Evolutionary conservation across 192 early-diverging fungal species (phyloP).

Genomic region (Backusella tuberculispora): DNA sequence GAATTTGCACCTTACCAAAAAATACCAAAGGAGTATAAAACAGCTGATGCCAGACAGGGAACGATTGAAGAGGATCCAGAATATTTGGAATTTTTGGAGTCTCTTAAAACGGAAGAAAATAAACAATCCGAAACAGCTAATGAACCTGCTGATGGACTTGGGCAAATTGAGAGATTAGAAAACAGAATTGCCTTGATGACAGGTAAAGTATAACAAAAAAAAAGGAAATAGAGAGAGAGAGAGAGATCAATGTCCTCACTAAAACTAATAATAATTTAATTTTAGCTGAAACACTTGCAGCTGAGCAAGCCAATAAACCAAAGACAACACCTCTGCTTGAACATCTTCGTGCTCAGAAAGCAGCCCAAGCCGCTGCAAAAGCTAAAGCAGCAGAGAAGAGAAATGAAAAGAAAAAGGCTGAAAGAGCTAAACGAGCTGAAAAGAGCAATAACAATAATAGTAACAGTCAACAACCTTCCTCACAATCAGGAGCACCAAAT

Average conservation of each 20-base stretch:
- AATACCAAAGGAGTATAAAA: constrained; percentile 66
- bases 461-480: neutral
- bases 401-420: constrained; percentile 20
- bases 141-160: constrained; percentile 47
- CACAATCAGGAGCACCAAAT: neutral
- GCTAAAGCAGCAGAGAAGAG: constrained; percentile 50
- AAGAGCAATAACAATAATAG: neutral
- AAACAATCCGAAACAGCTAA: constrained; percentile 42
- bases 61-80: constrained; percentile 83
- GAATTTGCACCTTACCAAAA: constrained; percentile 84
- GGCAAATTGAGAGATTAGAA: constrained; percentile 54
- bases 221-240: neutral
- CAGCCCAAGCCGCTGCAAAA: constrained; percentile 60
- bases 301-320: constrained; percentile 52
- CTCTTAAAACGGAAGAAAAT: constrained; percentile 58
- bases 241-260: neutral
- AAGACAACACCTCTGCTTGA: constrained; percentile 80
- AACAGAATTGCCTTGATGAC: constrained; percentile 37
- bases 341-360: constrained; percentile 72
- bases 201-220: constrained; percentile 28
- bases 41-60: constrained; percentile 68
- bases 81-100: constrained; percentile 74
- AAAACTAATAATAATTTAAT: neutral
- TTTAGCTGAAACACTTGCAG: constrained; percentile 42
- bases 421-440: neutral